Evolutionary conservation across 805 yeast species (phyloP).

Genomic region (Wickerhamiella siamensis): DNA sequence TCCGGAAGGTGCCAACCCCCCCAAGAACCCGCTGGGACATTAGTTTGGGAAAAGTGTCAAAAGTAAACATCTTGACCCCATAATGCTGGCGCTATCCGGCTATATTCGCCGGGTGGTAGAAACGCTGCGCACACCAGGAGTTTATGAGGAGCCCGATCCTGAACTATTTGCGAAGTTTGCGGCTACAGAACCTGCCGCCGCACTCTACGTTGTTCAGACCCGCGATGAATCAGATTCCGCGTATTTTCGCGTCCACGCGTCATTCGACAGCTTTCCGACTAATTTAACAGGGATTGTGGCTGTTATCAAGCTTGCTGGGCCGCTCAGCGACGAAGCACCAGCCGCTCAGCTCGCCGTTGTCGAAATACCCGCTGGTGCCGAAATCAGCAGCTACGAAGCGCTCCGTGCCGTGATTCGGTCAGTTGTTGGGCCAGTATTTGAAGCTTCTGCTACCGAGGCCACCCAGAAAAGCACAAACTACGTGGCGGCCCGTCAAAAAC

Average conservation of each 20-base stretch:
- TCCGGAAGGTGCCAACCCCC: no score
- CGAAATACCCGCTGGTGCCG: slow-evolving; percentile 7
- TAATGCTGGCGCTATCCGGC: slow-evolving; percentile 1
- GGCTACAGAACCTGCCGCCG: not conserved
- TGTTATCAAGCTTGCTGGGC: slow-evolving; percentile 8
- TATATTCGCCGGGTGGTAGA: slow-evolving; percentile 3
- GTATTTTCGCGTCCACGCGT: not conserved
- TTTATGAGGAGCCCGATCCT: not conserved
- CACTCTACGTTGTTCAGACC: not conserved
- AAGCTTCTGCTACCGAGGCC: slow-evolving; percentile 22
- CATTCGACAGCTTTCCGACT: slow-evolving; percentile 9
- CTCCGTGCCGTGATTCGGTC: slow-evolving; percentile 44
- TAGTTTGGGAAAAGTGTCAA: no score
- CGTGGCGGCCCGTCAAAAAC: slow-evolving; percentile 9
- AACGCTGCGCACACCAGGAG: slow-evolving; percentile 6
- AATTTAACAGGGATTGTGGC: slow-evolving; percentile 5
- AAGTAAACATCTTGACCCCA: no score
- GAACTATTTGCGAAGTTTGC: not conserved
- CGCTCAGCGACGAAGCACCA: slow-evolving; percentile 5
- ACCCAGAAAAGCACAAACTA: slow-evolving; percentile 1
- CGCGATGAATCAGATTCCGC: not conserved
- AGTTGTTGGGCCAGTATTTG: slow-evolving; percentile 61
- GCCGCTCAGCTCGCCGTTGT: slow-evolving; percentile 4
- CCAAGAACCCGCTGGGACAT: no score
- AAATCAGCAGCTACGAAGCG: slow-evolving; percentile 15